phyloP scores from a whole-genome alignment of 441 rosid genomes.

The Rhodomyrtus psidioides region DNA sequence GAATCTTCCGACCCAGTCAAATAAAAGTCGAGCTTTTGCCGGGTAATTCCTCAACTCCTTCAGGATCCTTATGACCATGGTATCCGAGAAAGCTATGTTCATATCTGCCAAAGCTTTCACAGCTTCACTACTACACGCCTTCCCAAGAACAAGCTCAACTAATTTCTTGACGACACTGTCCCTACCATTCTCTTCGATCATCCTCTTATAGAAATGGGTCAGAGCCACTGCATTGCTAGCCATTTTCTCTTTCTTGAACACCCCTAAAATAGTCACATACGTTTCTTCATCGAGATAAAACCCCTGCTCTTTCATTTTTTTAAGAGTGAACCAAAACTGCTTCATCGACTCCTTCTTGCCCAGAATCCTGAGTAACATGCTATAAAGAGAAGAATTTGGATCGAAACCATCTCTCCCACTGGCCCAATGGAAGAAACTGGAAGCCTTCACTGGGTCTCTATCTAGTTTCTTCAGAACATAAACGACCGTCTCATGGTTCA shows the following conservation, averaged over 20 bases:
- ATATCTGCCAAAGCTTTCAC: constrained; percentile 50
- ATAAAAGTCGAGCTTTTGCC: constrained; percentile 47
- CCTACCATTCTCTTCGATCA: constrained; percentile 58
- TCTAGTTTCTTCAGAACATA: constrained; percentile 65
- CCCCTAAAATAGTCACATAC: constrained; percentile 26
- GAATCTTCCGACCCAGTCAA: constrained; percentile 41
- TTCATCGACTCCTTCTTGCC: constrained; percentile 42
- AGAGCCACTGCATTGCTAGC: constrained; percentile 44
- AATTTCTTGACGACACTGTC: constrained; percentile 30
- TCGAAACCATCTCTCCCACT: constrained; percentile 39
- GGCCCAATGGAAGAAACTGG: constrained; percentile 59
- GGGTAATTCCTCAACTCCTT: constrained; percentile 56
- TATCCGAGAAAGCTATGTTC: constrained; percentile 43
- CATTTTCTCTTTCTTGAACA: constrained; percentile 41
- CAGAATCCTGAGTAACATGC: constrained; percentile 57
- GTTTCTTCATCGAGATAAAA: constrained; percentile 70
- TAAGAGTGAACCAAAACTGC: constrained; percentile 52
- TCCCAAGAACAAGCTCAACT: constrained; percentile 23
- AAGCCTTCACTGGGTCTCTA: constrained; percentile 54
- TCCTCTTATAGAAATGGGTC: constrained; percentile 52
- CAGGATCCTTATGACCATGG: constrained; percentile 56
- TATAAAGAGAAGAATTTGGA: constrained; percentile 55
- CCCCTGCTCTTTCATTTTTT: constrained; percentile 65
- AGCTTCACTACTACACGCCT: constrained; percentile 40
- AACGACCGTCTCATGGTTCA: constrained; percentile 54